These are phyloP conservation scores for Lophiostoma macrostomum DNA, from an alignment of 495 filamentous ascomycete species.

Conservation along the genomic window DNA sequence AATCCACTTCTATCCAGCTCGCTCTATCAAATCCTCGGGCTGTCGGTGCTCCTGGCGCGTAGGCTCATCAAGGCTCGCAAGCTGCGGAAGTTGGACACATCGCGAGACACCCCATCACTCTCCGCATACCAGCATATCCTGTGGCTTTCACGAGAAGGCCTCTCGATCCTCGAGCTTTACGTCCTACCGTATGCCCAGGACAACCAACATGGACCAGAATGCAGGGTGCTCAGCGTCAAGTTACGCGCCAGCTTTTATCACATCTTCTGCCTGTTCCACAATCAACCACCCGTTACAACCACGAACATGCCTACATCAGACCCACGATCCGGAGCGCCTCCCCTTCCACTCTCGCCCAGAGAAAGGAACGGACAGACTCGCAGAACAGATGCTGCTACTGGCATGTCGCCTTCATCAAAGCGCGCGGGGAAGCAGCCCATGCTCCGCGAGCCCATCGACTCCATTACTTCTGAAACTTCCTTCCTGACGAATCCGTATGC, in stretches of 20 bases:
- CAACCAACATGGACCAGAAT: slow-evolving; percentile 46
- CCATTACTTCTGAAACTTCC: slow-evolving; percentile 44
- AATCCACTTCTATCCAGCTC: slow-evolving; percentile 74
- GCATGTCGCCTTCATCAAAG: slow-evolving; percentile 21
- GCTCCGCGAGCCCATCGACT: slow-evolving; percentile 43
- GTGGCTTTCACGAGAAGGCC: slow-evolving; percentile 90
- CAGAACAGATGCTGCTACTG: slow-evolving; percentile 10
- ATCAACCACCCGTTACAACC: slow-evolving; percentile 59
- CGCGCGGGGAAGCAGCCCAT: slow-evolving; percentile 32
- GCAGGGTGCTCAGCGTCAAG: slow-evolving; percentile 83
- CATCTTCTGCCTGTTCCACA: slow-evolving; percentile 95
- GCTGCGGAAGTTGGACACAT: slow-evolving; percentile 76
- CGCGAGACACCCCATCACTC: slow-evolving; percentile 73
- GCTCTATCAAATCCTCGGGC: slow-evolving; percentile 85
- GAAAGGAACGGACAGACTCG: slow-evolving; percentile 27
- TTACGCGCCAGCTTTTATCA: slow-evolving; percentile 92
- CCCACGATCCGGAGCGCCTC: slow-evolving; percentile 21
- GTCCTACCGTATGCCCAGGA: slow-evolving; percentile 70
- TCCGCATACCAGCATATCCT: slow-evolving; percentile 89
- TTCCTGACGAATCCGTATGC: slow-evolving; percentile 46
- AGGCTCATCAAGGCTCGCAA: slow-evolving; percentile 81
- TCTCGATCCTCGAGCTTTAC: slow-evolving; percentile 80
- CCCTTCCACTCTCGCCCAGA: slow-evolving; percentile 24
- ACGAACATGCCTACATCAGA: slow-evolving; percentile 27
- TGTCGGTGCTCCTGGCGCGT: slow-evolving; percentile 81